Percentiles rank a stretch among this genome's conserved stretches.
Evolutionary conservation across 192 early-diverging fungal species (phyloP).

Genomic region (Coemansia sp.): DNA sequence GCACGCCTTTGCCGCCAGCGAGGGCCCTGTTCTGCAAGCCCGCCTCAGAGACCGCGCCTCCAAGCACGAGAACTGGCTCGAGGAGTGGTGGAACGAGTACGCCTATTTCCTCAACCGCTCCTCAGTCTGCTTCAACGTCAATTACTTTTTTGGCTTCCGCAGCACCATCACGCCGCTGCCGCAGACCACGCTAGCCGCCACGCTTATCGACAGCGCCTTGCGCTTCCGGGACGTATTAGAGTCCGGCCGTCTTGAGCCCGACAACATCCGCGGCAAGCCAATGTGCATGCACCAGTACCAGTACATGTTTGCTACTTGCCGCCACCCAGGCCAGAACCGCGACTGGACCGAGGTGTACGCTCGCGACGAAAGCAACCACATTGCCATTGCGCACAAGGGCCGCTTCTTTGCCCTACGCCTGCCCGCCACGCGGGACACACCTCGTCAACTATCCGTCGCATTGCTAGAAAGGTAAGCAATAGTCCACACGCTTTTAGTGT

Average conservation of each 20-base stretch:
- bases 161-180: conserved; percentile 28
- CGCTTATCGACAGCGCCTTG: conserved; percentile 63
- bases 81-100: conserved; percentile 56
- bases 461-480: conserved; percentile 55
- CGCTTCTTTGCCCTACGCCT: conserved; percentile 71
- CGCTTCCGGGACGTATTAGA: conserved; percentile 59
- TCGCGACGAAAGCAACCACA: conserved; percentile 64
- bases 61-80: conserved; percentile 48
- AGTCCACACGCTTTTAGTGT: background rate
- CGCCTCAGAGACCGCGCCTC: conserved; percentile 51
- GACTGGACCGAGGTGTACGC: conserved; percentile 68
- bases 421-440: conserved; percentile 20
- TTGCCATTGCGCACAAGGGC: conserved; percentile 73
- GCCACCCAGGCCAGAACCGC: conserved; percentile 64
- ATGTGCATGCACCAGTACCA: conserved; percentile 85
- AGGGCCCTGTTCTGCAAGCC: conserved; percentile 48
- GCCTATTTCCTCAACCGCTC: conserved; percentile 55
- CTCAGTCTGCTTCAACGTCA: conserved; percentile 53
- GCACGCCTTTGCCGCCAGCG: conserved; percentile 47
- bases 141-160: conserved; percentile 56
- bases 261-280: conserved; percentile 64
- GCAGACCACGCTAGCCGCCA: conserved; percentile 58
- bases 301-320: conserved; percentile 78
- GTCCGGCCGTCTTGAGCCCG: conserved; percentile 64
- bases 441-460: conserved; percentile 34